Base-by-base conservation (phyloP, 169 alveolate species). In the Besnoitia besnoiti region DNA sequence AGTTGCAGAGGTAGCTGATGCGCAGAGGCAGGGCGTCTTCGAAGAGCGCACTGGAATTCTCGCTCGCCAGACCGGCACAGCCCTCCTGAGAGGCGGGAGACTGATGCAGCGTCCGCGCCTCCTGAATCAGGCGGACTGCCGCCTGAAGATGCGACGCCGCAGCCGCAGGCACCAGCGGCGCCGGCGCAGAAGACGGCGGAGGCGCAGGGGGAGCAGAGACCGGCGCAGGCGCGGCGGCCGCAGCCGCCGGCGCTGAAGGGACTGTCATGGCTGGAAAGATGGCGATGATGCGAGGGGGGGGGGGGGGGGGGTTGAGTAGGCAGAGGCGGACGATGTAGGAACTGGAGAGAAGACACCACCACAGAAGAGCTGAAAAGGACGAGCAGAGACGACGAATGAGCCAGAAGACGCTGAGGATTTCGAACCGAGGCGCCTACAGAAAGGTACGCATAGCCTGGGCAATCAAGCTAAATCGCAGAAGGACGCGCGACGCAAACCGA, bases 1-100 rank as follows among this genome's bases (percentile, higher is more conserved):
- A 51, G 35, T 55, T 85, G 42, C 93, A 89, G 51, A 89, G 89
- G 62, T 50, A 85, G 24, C 59, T 49, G 5, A 76, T 80, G 82
- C 80, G 88, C 75, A 89, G 30, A 42, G 76, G 61, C 46, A n/a
- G 44, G 67, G 44, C 76, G 79, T 80, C 67, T n/a, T 44, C 44
- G 50, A 2, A 51, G 12, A 10, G 90, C 39, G 21, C 10, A n/a
- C 12, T 14, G 42, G n/a, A 14, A 19, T 35, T 35, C 39, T 35
- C 80, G 7, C 35, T 33, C 35, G 30, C 50, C 46, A 37, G 0
- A 35, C 44, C 75, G 14, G 16, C 75, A 27, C 35, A 44, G 44
- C 51, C 47, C 61, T 82, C 46, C 46, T 2, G 46, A 30, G 44
- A 33, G 19, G 80, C 8, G 24, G 47, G 47, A 21, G n/a, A 7